Evolutionary conservation across 768 basidiomycete species (phyloP), one percentile per base, ranked within the genome.

Genomic region (Agaricus sinodeliciosus): DNA sequence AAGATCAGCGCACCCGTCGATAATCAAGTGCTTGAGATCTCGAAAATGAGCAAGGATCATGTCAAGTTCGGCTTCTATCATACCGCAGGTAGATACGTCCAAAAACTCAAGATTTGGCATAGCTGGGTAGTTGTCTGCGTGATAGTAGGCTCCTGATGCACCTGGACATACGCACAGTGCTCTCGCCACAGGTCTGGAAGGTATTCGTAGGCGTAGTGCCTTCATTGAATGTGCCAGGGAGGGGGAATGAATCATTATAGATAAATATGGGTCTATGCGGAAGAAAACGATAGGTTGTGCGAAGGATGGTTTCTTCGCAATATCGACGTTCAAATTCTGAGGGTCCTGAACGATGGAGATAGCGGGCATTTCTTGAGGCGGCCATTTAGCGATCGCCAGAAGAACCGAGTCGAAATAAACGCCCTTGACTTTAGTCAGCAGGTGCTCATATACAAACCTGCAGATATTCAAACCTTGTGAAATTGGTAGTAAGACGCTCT

Each of bases 221-320:
- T 68, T 77, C 42, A 87, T 69, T 9, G 76, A 66, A 0, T 71
- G 67, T 0, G 82, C 79, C 45, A 90, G 65, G 2, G 63, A 63
- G 0, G 74, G 68, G 7, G 75, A 74, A 43, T 66, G 70, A 3
- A 76, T 54, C 47, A 94, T 66, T 8, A 59, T 55, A 3, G 73
- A 61, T 22, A 79, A 55, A 34, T 82, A 59, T 36, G 73, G 65
- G 35, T 84, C 78, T 51, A 95, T 71, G 39, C 76, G 77, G 65
- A 88, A 88, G 69, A 94, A 91, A 2, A 92, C 89, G 57, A 96
- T 76, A 0, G 94, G 94, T 61, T 95, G 94, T 1, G 93, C 94
- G 56, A 87, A 87, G 34, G 69, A 59, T 40, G 63, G 65, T 40
- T 62, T 60, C n/a, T 60, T 45, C 11, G 48, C 9, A 28, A 58